Percentiles rank a stretch among this genome's conserved stretches.
phyloP scores from a whole-genome alignment of 1,284 basidiomycete genomes.

The Trametes pubescens region DNA sequence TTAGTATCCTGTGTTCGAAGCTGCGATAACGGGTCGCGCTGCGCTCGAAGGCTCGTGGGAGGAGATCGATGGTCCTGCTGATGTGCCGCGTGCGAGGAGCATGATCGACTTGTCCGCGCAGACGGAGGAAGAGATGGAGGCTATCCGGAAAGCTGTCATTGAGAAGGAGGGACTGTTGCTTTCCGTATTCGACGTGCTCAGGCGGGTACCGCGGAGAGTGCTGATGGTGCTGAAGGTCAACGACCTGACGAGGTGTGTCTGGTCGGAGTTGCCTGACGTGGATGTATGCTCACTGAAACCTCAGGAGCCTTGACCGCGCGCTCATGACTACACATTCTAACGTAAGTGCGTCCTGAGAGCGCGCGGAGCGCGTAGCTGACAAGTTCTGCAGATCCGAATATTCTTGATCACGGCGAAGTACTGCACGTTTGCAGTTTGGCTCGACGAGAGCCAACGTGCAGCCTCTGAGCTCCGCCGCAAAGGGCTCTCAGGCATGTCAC shows the following conservation, averaged over 20 bases:
- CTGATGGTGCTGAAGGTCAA: slow-evolving; percentile 90
- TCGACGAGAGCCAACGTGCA: slow-evolving; percentile 72
- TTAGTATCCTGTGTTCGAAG: slow-evolving; percentile 87
- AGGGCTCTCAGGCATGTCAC: slow-evolving; percentile 56
- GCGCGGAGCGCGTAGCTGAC: not conserved
- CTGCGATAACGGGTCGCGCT: slow-evolving; percentile 83
- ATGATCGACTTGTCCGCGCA: slow-evolving; percentile 79
- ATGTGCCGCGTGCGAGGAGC: slow-evolving; percentile 68
- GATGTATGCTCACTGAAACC: slow-evolving; percentile 9
- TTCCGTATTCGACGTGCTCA: slow-evolving; percentile 85
- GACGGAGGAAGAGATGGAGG: slow-evolving; percentile 76
- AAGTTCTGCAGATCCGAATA: slow-evolving; percentile 67
- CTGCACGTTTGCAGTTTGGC: slow-evolving; percentile 87
- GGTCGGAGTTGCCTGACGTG: not conserved
- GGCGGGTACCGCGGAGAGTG: slow-evolving; percentile 85
- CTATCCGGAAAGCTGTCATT: slow-evolving; percentile 82
- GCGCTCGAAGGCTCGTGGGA: slow-evolving; percentile 67
- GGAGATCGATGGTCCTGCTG: slow-evolving; percentile 40
- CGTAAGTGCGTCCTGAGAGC: slow-evolving; percentile 45
- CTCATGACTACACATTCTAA: slow-evolving; percentile 80
- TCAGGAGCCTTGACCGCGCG: slow-evolving; percentile 74
- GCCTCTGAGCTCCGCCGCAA: slow-evolving; percentile 55
- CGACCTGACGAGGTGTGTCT: slow-evolving; percentile 75
- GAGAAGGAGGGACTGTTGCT: slow-evolving; percentile 82
- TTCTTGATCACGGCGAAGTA: slow-evolving; percentile 94